Percentiles rank a stretch among this genome's conserved stretches.
phyloP scores from a whole-genome alignment of 768 basidiomycete species.

The Phallus indusiatus region DNA sequence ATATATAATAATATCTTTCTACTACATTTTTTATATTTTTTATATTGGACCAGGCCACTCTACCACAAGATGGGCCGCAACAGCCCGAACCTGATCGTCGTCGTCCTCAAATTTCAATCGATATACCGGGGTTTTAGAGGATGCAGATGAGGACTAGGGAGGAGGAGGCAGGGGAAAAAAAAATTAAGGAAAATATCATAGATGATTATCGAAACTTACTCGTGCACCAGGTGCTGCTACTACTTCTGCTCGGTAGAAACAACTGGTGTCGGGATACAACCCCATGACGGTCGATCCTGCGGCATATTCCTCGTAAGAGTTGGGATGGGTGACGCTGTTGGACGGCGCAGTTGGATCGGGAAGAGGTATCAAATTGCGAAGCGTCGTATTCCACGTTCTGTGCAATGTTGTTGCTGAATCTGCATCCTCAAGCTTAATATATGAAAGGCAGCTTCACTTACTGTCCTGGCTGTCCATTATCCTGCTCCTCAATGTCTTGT shows the following conservation, averaged over 20 bases:
- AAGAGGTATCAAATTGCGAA: slow-evolving; percentile 66
- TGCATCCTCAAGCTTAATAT: too few relatives aligned
- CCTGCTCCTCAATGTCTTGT: slow-evolving; percentile 76
- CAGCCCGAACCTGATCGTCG: slow-evolving; percentile 70
- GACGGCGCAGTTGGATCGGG: slow-evolving; percentile 58
- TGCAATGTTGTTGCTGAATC: background rate
- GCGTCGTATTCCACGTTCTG: slow-evolving; percentile 61
- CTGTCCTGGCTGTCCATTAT: slow-evolving; percentile 64
- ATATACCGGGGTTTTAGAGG: slow-evolving; percentile 50
- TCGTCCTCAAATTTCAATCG: slow-evolving; percentile 86
- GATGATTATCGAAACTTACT: slow-evolving; percentile 21
- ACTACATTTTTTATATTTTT: background rate
- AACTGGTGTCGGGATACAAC: slow-evolving; percentile 85
- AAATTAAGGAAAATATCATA: background rate
- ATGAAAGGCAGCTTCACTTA: slow-evolving; percentile 16
- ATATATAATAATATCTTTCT: background rate
- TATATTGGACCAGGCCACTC: slow-evolving; percentile 52
- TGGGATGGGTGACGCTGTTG: slow-evolving; percentile 54
- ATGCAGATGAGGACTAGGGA: slow-evolving; percentile 12
- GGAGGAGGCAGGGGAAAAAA: too few relatives aligned
- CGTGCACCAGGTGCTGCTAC: slow-evolving; percentile 48
- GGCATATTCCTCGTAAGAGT: slow-evolving; percentile 62
- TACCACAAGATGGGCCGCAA: slow-evolving; percentile 72
- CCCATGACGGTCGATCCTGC: slow-evolving; percentile 72
- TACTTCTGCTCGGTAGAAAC: slow-evolving; percentile 84